phyloP scores from a whole-genome alignment of 345 rosid species.

The Aquilaria sinensis region DNA sequence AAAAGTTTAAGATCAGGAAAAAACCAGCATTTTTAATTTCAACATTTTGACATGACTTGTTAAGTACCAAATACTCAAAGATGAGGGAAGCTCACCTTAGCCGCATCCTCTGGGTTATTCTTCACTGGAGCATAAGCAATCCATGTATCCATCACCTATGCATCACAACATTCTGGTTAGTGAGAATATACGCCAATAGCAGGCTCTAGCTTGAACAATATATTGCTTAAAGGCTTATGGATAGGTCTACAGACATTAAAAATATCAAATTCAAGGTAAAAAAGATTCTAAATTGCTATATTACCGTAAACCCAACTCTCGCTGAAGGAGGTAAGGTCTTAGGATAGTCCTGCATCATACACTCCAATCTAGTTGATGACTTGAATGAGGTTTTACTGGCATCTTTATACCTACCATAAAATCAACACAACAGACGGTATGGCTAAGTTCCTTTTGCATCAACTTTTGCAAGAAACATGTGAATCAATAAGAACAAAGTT shows the following conservation, averaged over 20 bases:
- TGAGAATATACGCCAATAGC: background rate
- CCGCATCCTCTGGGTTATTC: conserved; percentile 76
- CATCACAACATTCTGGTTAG: background rate
- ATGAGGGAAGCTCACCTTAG: conserved; percentile 37
- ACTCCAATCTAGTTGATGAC: conserved; percentile 91
- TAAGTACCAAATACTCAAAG: background rate
- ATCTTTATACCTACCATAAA: conserved; percentile 74
- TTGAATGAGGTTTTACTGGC: conserved; percentile 78
- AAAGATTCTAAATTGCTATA: conserved; percentile 3
- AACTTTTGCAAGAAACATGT: background rate
- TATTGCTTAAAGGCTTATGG: too few species aligned
- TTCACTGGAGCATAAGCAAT: conserved; percentile 69
- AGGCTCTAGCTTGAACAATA: background rate
- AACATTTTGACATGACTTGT: background rate
- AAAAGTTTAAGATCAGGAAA: background rate
- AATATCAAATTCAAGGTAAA: background rate
- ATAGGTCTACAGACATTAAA: background rate
- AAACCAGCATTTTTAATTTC: too few species aligned
- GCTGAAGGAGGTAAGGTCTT: conserved; percentile 87
- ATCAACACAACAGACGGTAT: background rate
- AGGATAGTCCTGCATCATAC: conserved; percentile 99
- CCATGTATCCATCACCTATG: conserved; percentile 59
- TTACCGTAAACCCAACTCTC: conserved; percentile 91
- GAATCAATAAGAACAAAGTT: background rate
- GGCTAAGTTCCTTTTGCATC: background rate